These are phyloP conservation scores for Penicillium lividum DNA, from an alignment of 495 filamentous ascomycete genomes.

Conservation along the genomic window DNA sequence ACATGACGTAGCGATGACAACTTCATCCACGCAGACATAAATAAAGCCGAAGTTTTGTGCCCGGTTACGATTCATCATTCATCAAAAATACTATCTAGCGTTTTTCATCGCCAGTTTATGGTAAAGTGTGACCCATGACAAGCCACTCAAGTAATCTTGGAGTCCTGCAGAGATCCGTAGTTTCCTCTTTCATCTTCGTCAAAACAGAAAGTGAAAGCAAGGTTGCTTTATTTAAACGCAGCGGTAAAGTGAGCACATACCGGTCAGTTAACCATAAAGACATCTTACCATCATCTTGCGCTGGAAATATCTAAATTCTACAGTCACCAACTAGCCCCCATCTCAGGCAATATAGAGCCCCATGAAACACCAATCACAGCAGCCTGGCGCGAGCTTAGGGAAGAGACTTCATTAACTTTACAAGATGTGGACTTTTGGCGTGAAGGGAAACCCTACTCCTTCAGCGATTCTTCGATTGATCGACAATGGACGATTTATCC, in stretches of 20 bases:
- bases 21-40: too few species aligned
- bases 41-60: too few species aligned
- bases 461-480: constrained; percentile 50
- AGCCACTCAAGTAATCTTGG: not conserved
- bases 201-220: constrained; percentile 27
- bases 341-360: constrained; percentile 60
- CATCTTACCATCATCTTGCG: not conserved
- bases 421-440: constrained; percentile 51
- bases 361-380: constrained; percentile 53
- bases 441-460: constrained; percentile 59
- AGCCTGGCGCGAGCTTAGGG: constrained; percentile 62
- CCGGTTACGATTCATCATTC: too few species aligned
- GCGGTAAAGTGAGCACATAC: constrained; percentile 58
- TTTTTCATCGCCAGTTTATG: too few species aligned
- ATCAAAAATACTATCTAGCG: too few species aligned
- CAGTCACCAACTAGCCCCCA: constrained; percentile 54
- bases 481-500: constrained; percentile 65
- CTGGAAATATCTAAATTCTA: not conserved
- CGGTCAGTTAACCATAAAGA: constrained; percentile 29
- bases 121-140: not conserved
- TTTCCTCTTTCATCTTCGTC: constrained; percentile 59
- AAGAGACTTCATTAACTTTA: constrained; percentile 59
- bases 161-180: constrained; percentile 47
- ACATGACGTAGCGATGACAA: too few species aligned
- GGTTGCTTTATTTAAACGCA: constrained; percentile 61